phyloP scores from a whole-genome alignment of 2,329 filamentous ascomycete species.

The Nothophaeocryptopus gaeumannii region DNA sequence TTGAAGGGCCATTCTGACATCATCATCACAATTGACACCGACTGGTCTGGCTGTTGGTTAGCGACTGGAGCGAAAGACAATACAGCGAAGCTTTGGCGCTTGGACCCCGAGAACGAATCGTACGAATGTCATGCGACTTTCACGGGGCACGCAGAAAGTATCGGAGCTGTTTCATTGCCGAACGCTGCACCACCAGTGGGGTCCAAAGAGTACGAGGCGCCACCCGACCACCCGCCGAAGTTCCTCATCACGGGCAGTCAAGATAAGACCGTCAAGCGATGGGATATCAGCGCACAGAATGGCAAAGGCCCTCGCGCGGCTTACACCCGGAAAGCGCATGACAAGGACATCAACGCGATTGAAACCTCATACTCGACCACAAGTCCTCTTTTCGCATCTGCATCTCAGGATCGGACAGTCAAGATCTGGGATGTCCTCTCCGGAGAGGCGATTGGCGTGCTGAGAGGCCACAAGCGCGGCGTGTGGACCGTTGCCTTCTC shows the following conservation, averaged over 20 bases:
- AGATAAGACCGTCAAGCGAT: conserved; percentile 91
- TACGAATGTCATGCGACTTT: conserved; percentile 80
- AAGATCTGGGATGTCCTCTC: conserved; percentile 94
- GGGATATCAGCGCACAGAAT: conserved; percentile 62
- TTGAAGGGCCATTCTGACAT: conserved; percentile 93
- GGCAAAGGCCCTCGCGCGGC: conserved; percentile 60
- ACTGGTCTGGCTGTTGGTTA: conserved; percentile 97
- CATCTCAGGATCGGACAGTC: conserved; percentile 92
- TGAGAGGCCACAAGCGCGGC: conserved; percentile 88
- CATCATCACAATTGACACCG: conserved; percentile 87
- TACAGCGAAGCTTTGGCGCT: conserved; percentile 82
- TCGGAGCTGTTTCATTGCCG: conserved; percentile 84
- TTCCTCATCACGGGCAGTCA: conserved; percentile 91
- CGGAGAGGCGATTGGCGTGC: conserved; percentile 84
- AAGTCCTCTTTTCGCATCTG: conserved; percentile 83
- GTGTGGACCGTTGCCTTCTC: conserved; percentile 95
- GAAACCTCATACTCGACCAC: conserved; percentile 65
- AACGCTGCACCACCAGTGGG: conserved; percentile 64
- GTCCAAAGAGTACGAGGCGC: conserved; percentile 68
- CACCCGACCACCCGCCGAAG: conserved; percentile 73
- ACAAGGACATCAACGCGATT: conserved; percentile 97
- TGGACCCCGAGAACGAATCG: conserved; percentile 71
- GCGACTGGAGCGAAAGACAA: conserved; percentile 97
- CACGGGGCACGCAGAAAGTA: conserved; percentile 87
- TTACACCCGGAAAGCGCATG: conserved; percentile 92